Evolutionary conservation across 306 rosid genomes (phyloP).

Genomic region (Glycine latifolia): DNA sequence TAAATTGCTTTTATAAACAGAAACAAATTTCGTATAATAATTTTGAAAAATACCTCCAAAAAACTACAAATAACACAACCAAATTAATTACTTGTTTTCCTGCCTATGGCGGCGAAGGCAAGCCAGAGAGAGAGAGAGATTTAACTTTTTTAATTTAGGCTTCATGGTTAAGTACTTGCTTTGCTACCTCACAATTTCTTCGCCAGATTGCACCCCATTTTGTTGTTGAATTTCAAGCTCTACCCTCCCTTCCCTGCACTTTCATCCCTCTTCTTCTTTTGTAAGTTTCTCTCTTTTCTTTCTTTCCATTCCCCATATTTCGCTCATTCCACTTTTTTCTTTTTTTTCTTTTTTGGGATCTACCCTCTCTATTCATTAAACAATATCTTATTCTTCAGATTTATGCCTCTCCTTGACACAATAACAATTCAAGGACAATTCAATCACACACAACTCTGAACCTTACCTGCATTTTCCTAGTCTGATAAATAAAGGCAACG

Average conservation of each 20-base stretch:
- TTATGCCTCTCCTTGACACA: neutral
- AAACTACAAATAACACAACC: no score
- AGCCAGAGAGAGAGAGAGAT: neutral
- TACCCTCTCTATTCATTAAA: no score
- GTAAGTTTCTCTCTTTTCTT: conserved; percentile 7
- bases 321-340: neutral
- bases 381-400: neutral
- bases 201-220: neutral
- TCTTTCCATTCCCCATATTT: neutral
- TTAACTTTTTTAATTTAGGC: neutral
- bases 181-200: conserved; percentile 35
- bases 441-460: neutral
- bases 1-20: no score
- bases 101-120: no score
- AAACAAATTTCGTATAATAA: no score
- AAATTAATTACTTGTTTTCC: no score
- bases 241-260: conserved; percentile 6
- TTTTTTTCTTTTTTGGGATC: conserved; percentile 33
- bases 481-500: neutral
- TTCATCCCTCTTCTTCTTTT: conserved; percentile 6
- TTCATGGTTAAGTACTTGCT: neutral
- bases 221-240: conserved; percentile 40
- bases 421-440: neutral
- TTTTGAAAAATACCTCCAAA: no score
- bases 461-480: conserved; percentile 25